A percentile compares a stretch with the other conserved stretches of the same genome.
These are phyloP conservation scores for Phoma sp. DNA, from an alignment of 2,329 filamentous ascomycete genomes.

Conservation along the genomic window DNA sequence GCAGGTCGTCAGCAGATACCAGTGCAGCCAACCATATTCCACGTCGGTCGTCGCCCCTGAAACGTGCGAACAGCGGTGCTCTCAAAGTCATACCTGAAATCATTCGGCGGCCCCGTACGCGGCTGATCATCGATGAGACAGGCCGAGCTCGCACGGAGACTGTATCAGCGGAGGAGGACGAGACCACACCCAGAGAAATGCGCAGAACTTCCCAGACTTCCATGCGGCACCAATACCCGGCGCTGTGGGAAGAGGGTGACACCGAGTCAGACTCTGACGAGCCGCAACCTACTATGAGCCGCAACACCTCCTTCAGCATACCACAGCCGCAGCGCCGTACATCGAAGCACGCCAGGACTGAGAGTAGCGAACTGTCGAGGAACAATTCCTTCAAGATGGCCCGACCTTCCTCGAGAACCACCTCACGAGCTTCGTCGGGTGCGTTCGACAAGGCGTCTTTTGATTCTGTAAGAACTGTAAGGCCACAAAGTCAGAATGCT, in stretches of 20 bases:
- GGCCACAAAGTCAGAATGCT: slow-evolving; percentile 30
- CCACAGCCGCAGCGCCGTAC: slow-evolving; percentile 39
- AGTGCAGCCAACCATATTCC: slow-evolving; percentile 42
- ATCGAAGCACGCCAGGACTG: slow-evolving; percentile 45
- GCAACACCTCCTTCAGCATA: slow-evolving; percentile 46
- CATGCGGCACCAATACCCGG: slow-evolving; percentile 50
- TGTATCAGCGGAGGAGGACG: slow-evolving; percentile 44
- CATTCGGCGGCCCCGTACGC: slow-evolving; percentile 49
- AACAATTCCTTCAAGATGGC: slow-evolving; percentile 43
- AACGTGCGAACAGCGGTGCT: slow-evolving; percentile 51
- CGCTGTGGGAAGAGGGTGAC: slow-evolving; percentile 52
- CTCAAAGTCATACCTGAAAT: slow-evolving; percentile 56
- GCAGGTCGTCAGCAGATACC: slow-evolving; percentile 30
- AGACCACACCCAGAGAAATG: slow-evolving; percentile 37
- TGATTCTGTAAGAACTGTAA: slow-evolving; percentile 35
- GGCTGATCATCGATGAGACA: slow-evolving; percentile 56
- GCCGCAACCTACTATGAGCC: slow-evolving; percentile 38
- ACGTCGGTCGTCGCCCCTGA: slow-evolving; percentile 55
- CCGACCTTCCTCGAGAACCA: slow-evolving; percentile 40
- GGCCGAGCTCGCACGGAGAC: slow-evolving; percentile 57
- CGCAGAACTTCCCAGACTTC: slow-evolving; percentile 34
- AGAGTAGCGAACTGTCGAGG: slow-evolving; percentile 37
- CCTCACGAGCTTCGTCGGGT: slow-evolving; percentile 22
- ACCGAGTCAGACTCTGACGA: slow-evolving; percentile 48
- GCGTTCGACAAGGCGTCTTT: slow-evolving; percentile 43